Conservation (phyloP, 2,329 filamentous ascomycete species). For the Trichoderma koningiopsis region DNA sequence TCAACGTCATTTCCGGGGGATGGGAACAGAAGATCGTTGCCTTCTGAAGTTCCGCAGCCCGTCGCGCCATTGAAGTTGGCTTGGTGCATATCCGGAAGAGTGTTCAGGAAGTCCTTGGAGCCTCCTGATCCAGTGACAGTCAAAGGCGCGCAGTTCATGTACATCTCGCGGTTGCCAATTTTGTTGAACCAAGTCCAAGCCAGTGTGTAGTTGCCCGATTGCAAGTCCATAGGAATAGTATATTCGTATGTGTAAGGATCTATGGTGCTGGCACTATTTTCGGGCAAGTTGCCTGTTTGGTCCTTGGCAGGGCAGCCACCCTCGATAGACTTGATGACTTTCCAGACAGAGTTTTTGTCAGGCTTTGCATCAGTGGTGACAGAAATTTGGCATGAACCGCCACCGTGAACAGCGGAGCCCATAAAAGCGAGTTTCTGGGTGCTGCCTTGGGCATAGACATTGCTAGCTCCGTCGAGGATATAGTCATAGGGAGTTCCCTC, state of each 20-base stretch:
- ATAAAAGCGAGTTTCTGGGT: constrained; percentile 59
- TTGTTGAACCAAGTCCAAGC: constrained; percentile 97
- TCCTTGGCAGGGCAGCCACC: constrained; percentile 77
- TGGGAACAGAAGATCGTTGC: constrained; percentile 61
- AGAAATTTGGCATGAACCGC: constrained; percentile 88
- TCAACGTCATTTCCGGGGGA: constrained; percentile 61
- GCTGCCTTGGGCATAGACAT: constrained; percentile 56
- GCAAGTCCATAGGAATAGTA: constrained; percentile 70
- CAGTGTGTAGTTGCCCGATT: constrained; percentile 75
- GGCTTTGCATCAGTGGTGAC: constrained; percentile 77
- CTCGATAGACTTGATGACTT: constrained; percentile 85
- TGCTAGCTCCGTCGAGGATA: constrained; percentile 51
- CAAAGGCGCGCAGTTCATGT: constrained; percentile 92
- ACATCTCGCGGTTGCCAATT: constrained; percentile 90
- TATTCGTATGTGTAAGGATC: constrained; percentile 66
- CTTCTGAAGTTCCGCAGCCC: constrained; percentile 49
- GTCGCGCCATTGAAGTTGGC: constrained; percentile 63
- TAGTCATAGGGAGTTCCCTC: constrained; percentile 49
- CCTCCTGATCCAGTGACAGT: constrained; percentile 60
- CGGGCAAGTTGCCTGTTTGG: constrained; percentile 58
- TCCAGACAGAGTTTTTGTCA: constrained; percentile 70
- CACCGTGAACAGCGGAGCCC: constrained; percentile 80
- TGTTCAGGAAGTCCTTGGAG: constrained; percentile 54
- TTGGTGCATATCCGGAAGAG: constrained; percentile 71
- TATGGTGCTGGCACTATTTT: constrained; percentile 45